Conservation (phyloP, 352 stramenopile species). For the Globisporangium echinulatum region DNA sequence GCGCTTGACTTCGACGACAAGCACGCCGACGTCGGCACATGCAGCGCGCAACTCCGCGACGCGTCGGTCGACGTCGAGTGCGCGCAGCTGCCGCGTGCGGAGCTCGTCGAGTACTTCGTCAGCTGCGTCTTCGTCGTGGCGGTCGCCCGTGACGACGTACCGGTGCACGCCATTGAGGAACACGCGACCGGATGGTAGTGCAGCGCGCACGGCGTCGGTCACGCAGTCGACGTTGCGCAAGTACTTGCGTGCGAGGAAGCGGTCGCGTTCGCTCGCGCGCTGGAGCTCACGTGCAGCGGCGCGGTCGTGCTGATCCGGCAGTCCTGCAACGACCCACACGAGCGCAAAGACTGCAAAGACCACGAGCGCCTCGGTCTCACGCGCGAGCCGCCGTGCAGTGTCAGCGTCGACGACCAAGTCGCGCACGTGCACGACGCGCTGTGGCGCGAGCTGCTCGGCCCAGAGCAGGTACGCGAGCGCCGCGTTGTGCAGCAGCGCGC, state of each 20-base stretch:
- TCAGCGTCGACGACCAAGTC: conserved; percentile 15
- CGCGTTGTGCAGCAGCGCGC: conserved; percentile 48
- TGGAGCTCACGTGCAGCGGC: conserved; percentile 21
- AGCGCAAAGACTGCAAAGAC: conserved; percentile 33
- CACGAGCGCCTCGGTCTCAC: conserved; percentile 27
- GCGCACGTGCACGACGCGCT: conserved; percentile 13
- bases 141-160: conserved; percentile 67
- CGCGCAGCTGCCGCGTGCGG: conserved; percentile 24
- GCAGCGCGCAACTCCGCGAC: conserved; percentile 25
- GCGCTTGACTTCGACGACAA: conserved; percentile 52
- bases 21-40: conserved; percentile 22
- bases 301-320: conserved; percentile 36
- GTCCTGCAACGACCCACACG: conserved; percentile 18
- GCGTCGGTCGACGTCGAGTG: conserved; percentile 32
- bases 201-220: conserved; percentile 18
- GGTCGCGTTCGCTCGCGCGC: conserved; percentile 13
- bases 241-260: conserved; percentile 58
- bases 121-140: conserved; percentile 55
- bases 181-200: conserved; percentile 36
- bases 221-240: conserved; percentile 39
- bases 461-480: conserved; percentile 25
- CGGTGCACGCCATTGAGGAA: conserved; percentile 69
- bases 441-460: conserved; percentile 9
- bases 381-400: conserved; percentile 9
- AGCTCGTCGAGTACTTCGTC: conserved; percentile 70